Evolutionary conservation across 2,329 filamentous ascomycete species (phyloP), one percentile per base, ranked within the genome.

Genomic region (Epichloe aotearoae): DNA sequence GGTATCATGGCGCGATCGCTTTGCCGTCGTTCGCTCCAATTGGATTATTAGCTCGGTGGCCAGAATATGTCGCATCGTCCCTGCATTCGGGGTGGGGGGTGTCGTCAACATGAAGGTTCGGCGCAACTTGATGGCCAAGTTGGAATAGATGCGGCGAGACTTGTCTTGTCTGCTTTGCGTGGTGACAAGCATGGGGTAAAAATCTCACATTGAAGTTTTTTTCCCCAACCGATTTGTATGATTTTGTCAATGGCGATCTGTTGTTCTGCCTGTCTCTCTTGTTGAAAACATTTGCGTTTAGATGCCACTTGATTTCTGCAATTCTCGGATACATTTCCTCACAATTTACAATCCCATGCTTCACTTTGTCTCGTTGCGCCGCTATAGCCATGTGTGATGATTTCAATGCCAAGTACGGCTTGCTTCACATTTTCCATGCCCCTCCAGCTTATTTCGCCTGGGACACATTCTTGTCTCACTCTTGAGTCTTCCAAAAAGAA

Each of bases 51-150:
- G 85, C 64, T 80, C 80, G 33, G 67, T 79, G 51, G 89, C 90
- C 26, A 72, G 89, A 50, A 84, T 95, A 67, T 85, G 85, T 54
- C 77, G 90, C 61, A 95, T 95, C 58, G 76, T 95, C 2, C 89
- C 89, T 17, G 89, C 89, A 0, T 95, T 91, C 71, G 90, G 89
- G 2, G 75, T 95, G 90, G 89, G 1, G 1, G 89, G 89, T 0
- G 87, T 95, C 11, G 84, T 93, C 11, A 95, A 95, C 67, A 76
- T 75, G 53, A 82, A 85, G 61, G 73, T 91, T 43, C 75, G 89
- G 58, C 73, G 69, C 61, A 71, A 64, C 49, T 63, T 91, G 58
- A 89, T 95, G 83, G 71, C 70, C 57, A 74, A 65, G 58, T 62
- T 87, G 52, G 75, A 66, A 49, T 68, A 53, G 58, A 36, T 46